Evolutionary conservation across 768 basidiomycete genomes (phyloP).

Genomic region (Pulveroboletus frians): DNA sequence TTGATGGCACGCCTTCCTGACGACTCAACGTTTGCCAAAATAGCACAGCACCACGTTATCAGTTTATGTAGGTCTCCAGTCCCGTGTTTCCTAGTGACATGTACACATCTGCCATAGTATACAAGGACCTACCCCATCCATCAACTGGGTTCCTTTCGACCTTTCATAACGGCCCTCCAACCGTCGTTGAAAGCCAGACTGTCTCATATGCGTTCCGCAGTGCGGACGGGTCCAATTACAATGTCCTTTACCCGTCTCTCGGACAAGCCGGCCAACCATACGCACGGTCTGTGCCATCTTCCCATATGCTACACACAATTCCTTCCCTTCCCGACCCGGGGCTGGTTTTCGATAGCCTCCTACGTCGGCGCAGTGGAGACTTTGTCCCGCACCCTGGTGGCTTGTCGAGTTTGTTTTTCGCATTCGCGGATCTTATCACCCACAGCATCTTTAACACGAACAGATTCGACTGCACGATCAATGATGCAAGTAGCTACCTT

Average conservation of each 20-base stretch:
- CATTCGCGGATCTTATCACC: slow-evolving; percentile 73
- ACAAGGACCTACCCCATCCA: slow-evolving; percentile 77
- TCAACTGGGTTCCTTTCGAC: slow-evolving; percentile 47
- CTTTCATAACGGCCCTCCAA: slow-evolving; percentile 2
- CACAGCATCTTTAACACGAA: slow-evolving; percentile 66
- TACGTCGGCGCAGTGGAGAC: slow-evolving; percentile 35
- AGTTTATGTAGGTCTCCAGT: slow-evolving; percentile 47
- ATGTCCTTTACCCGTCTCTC: slow-evolving; percentile 46
- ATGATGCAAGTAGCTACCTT: slow-evolving; percentile 67
- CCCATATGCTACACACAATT: slow-evolving; percentile 34
- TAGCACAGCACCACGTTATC: slow-evolving; percentile 49
- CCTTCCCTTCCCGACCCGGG: slow-evolving; percentile 58
- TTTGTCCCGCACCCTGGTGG: slow-evolving; percentile 60
- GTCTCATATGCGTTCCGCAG: slow-evolving; percentile 50
- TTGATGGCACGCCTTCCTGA: slow-evolving; percentile 52
- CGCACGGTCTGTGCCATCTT: slow-evolving; percentile 58
- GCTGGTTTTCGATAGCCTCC: slow-evolving; percentile 66
- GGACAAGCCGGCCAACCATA: slow-evolving; percentile 62
- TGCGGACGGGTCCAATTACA: slow-evolving; percentile 60
- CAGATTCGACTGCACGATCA: slow-evolving; percentile 44
- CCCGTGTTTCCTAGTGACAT: background rate
- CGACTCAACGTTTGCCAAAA: slow-evolving; percentile 24
- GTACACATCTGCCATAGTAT: slow-evolving; percentile 40
- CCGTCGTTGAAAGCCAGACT: slow-evolving; percentile 2
- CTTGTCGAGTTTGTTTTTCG: slow-evolving; percentile 69